A percentile compares a stretch with the other conserved stretches of the same genome.
phyloP scores from a whole-genome alignment of 129 eudicot species.

The Chrysanthemum makinoi region DNA sequence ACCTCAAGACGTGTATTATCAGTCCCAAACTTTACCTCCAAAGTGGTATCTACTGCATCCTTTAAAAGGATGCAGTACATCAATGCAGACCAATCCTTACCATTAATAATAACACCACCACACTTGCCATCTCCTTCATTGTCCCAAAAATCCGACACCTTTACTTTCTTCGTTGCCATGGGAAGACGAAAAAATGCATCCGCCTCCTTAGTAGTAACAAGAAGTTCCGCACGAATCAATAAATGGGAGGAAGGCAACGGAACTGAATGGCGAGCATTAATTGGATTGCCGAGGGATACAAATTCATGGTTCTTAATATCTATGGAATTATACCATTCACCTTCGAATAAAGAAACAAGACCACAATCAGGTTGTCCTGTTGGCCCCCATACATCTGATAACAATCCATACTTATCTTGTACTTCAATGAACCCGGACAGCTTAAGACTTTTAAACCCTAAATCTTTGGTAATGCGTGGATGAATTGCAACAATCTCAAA shows the following conservation, averaged over 20 bases:
- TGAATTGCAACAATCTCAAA: neutral
- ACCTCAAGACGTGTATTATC: too few species aligned
- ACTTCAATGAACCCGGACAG: neutral
- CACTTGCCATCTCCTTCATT: too few species aligned
- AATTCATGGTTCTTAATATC: neutral
- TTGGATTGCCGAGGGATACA: neutral
- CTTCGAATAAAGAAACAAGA: neutral
- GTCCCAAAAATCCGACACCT: too few species aligned
- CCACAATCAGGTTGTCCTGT: neutral
- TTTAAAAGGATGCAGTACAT: too few species aligned
- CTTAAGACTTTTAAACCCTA: neutral
- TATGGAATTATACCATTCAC: neutral
- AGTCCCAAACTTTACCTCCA: too few species aligned
- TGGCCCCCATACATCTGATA: neutral
- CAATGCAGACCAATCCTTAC: too few species aligned
- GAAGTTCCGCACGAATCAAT: neutral
- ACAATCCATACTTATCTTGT: neutral
- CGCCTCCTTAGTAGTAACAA: neutral
- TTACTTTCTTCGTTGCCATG: neutral
- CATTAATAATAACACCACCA: too few species aligned
- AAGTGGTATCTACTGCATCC: too few species aligned
- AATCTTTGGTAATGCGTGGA: neutral
- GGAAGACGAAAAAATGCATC: neutral
- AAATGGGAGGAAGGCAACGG: neutral
- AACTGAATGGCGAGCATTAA: neutral